These are phyloP conservation scores for Diaporthe caulivora DNA, from an alignment of 2,329 filamentous ascomycete genomes.

Conservation along the genomic window DNA sequence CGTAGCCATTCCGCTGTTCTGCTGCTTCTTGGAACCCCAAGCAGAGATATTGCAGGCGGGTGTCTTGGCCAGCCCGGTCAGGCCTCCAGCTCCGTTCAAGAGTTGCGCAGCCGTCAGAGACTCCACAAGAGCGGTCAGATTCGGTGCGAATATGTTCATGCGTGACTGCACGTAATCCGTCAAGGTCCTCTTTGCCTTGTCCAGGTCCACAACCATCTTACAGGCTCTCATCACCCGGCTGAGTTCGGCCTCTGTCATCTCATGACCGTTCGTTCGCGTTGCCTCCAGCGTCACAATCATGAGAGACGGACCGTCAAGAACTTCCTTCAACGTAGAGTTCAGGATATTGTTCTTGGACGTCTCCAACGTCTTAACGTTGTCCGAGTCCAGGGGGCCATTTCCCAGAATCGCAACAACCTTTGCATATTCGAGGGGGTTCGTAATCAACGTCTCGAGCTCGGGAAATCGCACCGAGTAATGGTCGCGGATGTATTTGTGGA, in stretches of 20 bases:
- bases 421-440: slow-evolving; percentile 93
- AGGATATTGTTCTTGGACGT: slow-evolving; percentile 83
- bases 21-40: slow-evolving; percentile 89
- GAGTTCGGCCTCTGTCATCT: slow-evolving; percentile 82
- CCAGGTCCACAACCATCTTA: slow-evolving; percentile 88
- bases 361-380: slow-evolving; percentile 84
- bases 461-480: slow-evolving; percentile 96
- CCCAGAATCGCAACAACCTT: slow-evolving; percentile 94
- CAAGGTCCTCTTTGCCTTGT: slow-evolving; percentile 86
- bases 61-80: slow-evolving; percentile 90
- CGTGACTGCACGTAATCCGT: slow-evolving; percentile 96
- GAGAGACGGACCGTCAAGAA: slow-evolving; percentile 88
- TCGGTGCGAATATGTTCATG: slow-evolving; percentile 96
- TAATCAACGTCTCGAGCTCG: slow-evolving; percentile 89
- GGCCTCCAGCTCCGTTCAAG: slow-evolving; percentile 92
- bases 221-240: slow-evolving; percentile 81
- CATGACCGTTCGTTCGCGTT: slow-evolving; percentile 85
- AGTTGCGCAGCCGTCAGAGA: slow-evolving; percentile 94
- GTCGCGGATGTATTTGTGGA: slow-evolving; percentile 97
- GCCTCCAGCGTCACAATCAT: slow-evolving; percentile 98
- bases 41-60: slow-evolving; percentile 93
- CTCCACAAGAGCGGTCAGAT: slow-evolving; percentile 89
- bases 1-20: slow-evolving; percentile 84
- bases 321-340: slow-evolving; percentile 78
- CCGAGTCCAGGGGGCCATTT: slow-evolving; percentile 87